These are phyloP conservation scores for Aspergillus affinis DNA, from an alignment of 495 filamentous ascomycete genomes.

Conservation along the genomic window DNA sequence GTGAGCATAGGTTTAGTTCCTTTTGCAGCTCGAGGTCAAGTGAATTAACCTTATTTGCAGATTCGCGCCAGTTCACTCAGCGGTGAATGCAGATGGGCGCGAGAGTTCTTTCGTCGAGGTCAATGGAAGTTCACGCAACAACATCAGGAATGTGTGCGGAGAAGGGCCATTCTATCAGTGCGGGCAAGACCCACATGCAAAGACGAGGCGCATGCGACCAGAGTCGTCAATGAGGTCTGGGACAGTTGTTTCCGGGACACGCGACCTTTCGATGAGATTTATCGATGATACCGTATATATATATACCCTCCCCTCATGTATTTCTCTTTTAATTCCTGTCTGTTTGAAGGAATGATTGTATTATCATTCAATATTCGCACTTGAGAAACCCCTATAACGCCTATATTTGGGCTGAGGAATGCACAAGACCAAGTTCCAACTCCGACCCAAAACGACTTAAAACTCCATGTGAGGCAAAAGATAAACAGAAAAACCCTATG, in stretches of 20 bases:
- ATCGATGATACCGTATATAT: conserved; percentile 58
- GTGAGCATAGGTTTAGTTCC: conserved; percentile 39
- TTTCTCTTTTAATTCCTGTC: neutral
- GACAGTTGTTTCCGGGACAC: conserved; percentile 95
- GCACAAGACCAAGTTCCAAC: neutral
- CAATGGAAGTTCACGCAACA: conserved; percentile 90
- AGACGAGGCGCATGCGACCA: conserved; percentile 82
- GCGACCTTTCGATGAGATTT: conserved; percentile 94
- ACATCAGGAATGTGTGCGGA: conserved; percentile 86
- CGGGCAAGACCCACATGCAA: conserved; percentile 72
- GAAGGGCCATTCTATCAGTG: conserved; percentile 75
- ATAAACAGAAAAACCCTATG: conserved; percentile 16
- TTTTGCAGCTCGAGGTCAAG: neutral
- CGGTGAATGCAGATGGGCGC: conserved; percentile 89
- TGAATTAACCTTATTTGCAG: conserved; percentile 37
- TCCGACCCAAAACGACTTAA: neutral
- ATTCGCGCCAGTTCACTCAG: conserved; percentile 89
- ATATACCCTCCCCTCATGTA: neutral
- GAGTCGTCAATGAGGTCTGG: conserved; percentile 94
- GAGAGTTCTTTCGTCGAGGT: conserved; percentile 77
- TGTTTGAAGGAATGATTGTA: neutral
- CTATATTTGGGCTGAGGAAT: neutral
- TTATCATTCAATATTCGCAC: neutral
- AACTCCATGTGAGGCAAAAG: conserved; percentile 22
- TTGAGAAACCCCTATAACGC: neutral